Conservation (phyloP, 1,284 basidiomycete species). For the Leccinum ponderosum region DNA sequence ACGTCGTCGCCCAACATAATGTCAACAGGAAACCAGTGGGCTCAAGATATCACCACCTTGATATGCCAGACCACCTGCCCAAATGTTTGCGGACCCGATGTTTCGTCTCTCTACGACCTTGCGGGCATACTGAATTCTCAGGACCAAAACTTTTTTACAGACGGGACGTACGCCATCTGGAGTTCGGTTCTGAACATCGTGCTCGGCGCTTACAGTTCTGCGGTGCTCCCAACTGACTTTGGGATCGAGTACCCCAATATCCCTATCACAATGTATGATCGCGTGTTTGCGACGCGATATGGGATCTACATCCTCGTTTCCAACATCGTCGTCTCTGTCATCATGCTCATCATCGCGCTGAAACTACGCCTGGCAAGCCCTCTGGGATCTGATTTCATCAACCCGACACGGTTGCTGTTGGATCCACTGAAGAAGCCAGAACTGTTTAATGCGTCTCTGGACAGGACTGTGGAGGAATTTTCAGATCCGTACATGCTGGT, state of each 20-base stretch:
- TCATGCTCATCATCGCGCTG: slow-evolving; percentile 10
- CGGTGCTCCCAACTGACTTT: not conserved
- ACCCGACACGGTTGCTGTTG: slow-evolving; percentile 12
- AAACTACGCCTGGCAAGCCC: slow-evolving; percentile 9
- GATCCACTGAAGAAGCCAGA: slow-evolving; percentile 7
- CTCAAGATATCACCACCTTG: slow-evolving; percentile 14
- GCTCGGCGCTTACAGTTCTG: slow-evolving; percentile 9
- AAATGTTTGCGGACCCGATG: not conserved
- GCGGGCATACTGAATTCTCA: not conserved
- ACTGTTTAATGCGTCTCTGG: slow-evolving; percentile 15
- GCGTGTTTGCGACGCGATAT: not conserved
- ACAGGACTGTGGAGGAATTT: slow-evolving; percentile 9
- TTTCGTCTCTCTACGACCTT: slow-evolving; percentile 5
- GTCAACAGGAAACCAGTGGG: slow-evolving; percentile 13
- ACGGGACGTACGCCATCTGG: not conserved
- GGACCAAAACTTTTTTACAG: fast-evolving
- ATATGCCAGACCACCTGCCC: slow-evolving; percentile 12
- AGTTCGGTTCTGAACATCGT: slow-evolving; percentile 9
- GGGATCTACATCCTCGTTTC: slow-evolving; percentile 10
- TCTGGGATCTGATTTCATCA: slow-evolving; percentile 12
- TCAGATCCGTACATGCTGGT: slow-evolving; percentile 12
- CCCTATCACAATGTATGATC: not conserved
- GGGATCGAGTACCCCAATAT: not conserved
- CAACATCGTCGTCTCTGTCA: slow-evolving; percentile 11
- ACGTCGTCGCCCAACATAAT: slow-evolving; percentile 17